Percentiles rank a stretch among this genome's conserved stretches.
Evolutionary conservation across 2,329 filamentous ascomycete genomes (phyloP).

Genomic region (Amauroascus niger): DNA sequence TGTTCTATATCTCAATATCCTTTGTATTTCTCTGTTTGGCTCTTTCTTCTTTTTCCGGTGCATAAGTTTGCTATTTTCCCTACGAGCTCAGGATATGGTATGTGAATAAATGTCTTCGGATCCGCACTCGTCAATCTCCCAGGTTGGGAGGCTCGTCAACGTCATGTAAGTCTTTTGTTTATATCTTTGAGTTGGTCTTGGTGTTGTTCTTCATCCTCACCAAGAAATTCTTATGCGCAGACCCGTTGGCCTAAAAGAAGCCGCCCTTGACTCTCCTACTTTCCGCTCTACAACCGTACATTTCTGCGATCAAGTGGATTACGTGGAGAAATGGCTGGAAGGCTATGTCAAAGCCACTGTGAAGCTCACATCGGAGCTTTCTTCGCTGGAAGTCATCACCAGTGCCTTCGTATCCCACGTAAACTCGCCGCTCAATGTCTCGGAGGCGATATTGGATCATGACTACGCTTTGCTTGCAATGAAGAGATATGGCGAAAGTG

Average conservation of each 20-base stretch:
- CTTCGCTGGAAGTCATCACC: conserved; percentile 67
- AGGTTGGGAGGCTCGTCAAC: conserved; percentile 39
- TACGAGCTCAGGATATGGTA: conserved; percentile 18
- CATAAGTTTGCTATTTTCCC: not conserved
- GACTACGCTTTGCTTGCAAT: conserved; percentile 88
- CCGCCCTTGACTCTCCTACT: conserved; percentile 88
- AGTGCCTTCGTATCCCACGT: conserved; percentile 66
- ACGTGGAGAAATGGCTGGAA: conserved; percentile 85
- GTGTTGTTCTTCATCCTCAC: not conserved
- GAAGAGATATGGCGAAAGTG: conserved; percentile 72
- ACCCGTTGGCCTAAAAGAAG: conserved; percentile 85
- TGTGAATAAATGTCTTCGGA: conserved; percentile 34
- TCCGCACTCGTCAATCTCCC: conserved; percentile 30
- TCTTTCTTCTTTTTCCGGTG: not conserved
- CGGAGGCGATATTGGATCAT: conserved; percentile 81
- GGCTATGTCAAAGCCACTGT: conserved; percentile 54
- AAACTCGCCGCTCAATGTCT: conserved; percentile 61
- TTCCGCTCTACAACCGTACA: conserved; percentile 81
- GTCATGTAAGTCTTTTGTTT: conserved; percentile 32
- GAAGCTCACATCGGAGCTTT: conserved; percentile 55
- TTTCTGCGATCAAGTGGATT: conserved; percentile 84
- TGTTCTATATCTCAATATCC: not conserved
- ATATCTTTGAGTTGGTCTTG: not conserved
- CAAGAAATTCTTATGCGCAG: conserved; percentile 28
- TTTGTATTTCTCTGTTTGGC: not conserved